Evolutionary conservation across 164 flowering plant species (phyloP).

Genomic region (Brasenia schreberi): DNA sequence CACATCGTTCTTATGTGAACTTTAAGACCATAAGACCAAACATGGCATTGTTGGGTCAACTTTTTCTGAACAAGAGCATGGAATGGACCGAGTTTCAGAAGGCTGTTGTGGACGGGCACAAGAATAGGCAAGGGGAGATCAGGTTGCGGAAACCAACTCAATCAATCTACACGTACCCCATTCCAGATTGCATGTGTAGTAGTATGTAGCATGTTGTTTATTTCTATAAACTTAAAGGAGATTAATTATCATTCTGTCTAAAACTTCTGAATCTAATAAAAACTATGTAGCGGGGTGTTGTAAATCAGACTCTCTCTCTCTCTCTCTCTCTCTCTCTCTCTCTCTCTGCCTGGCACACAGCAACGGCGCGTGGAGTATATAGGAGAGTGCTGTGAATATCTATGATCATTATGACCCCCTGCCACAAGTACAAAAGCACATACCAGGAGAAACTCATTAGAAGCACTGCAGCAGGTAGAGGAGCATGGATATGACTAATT

Average conservation of each 20-base stretch:
- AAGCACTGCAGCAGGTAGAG: too few relatives aligned
- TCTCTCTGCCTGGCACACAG: too few relatives aligned
- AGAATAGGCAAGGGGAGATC: slow-evolving; percentile 70
- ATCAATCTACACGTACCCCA: slow-evolving; percentile 90
- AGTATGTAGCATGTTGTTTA: neutral
- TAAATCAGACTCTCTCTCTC: neutral
- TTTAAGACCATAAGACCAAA: slow-evolving; percentile 87
- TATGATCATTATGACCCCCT: too few relatives aligned
- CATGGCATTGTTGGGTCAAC: slow-evolving; percentile 80
- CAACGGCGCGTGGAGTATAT: neutral
- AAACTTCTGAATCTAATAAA: neutral
- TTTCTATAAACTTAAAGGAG: neutral
- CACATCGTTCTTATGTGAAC: slow-evolving; percentile 74
- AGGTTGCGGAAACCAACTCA: slow-evolving; percentile 53
- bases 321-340: too few relatives aligned
- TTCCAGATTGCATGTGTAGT: slow-evolving; percentile 90
- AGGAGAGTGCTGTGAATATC: too few relatives aligned
- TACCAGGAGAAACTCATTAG: too few relatives aligned
- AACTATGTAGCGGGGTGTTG: neutral
- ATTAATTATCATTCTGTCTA: neutral
- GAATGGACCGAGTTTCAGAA: slow-evolving; percentile 68
- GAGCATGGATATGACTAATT: too few relatives aligned
- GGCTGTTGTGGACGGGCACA: slow-evolving; percentile 68
- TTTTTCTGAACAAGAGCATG: slow-evolving; percentile 78
- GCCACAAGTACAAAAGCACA: too few relatives aligned